These are phyloP conservation scores for Bipolaris cookei DNA, from an alignment of 2,329 filamentous ascomycete genomes.

Conservation along the genomic window DNA sequence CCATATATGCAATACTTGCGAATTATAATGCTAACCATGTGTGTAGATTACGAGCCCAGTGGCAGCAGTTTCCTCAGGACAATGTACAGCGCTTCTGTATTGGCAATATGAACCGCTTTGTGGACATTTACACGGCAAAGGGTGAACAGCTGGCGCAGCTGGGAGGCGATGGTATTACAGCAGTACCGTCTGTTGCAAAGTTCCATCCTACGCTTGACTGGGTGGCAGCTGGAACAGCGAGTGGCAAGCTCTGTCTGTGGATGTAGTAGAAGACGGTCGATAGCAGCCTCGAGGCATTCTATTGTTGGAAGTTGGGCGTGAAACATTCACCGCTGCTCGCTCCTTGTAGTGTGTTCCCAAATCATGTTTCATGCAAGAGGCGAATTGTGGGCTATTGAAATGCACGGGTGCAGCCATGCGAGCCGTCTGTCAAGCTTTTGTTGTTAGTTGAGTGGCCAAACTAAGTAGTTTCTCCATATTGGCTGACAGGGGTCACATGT, in stretches of 20 bases:
- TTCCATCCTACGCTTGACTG: slow-evolving; percentile 89
- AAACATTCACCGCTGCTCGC: slow-evolving; percentile 14
- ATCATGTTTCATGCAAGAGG: slow-evolving; percentile 3
- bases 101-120: slow-evolving; percentile 97
- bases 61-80: slow-evolving; percentile 81
- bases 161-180: slow-evolving; percentile 87
- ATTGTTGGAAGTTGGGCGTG: background rate
- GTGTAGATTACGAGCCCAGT: slow-evolving; percentile 75
- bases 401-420: slow-evolving; percentile 4
- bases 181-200: slow-evolving; percentile 89
- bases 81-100: slow-evolving; percentile 87
- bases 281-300: slow-evolving; percentile 7
- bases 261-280: slow-evolving; percentile 63
- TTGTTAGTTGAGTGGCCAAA: slow-evolving; percentile 3
- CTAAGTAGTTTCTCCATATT: slow-evolving; percentile 13
- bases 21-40: slow-evolving; percentile 7
- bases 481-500: slow-evolving; percentile 3
- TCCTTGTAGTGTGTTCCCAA: background rate
- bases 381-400: slow-evolving; percentile 2
- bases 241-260: slow-evolving; percentile 92
- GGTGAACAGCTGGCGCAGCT: slow-evolving; percentile 89
- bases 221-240: slow-evolving; percentile 90
- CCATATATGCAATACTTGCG: slow-evolving; percentile 13
- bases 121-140: slow-evolving; percentile 83
- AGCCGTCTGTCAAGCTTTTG: background rate